A percentile compares a stretch with the other conserved stretches of the same genome.
Conservation (phyloP, 2,329 filamentous ascomycete species). For the Apiospora saccharicola region DNA sequence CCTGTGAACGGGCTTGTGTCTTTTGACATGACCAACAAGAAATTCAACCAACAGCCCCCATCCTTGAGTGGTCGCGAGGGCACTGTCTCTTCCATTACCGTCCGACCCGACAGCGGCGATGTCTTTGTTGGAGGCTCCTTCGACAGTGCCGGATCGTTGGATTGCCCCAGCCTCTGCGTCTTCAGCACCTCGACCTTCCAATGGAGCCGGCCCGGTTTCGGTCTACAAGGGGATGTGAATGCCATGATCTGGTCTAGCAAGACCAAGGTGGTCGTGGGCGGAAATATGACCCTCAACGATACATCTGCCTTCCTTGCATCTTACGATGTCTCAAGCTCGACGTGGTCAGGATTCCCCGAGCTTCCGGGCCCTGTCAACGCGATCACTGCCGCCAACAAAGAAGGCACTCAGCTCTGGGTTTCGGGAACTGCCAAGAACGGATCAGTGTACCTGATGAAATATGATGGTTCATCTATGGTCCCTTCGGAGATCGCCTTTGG, state of each 20-base stretch:
- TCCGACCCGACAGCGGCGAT: slow-evolving; percentile 73
- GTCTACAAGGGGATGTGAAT: slow-evolving; percentile 74
- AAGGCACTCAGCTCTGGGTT: slow-evolving; percentile 81
- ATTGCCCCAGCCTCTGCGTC: slow-evolving; percentile 82
- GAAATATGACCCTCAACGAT: slow-evolving; percentile 74
- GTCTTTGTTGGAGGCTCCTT: slow-evolving; percentile 91
- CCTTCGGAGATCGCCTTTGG: slow-evolving; percentile 70
- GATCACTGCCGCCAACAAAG: slow-evolving; percentile 75
- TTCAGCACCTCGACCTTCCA: slow-evolving; percentile 75
- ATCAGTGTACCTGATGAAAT: slow-evolving; percentile 82
- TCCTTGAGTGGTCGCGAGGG: slow-evolving; percentile 73
- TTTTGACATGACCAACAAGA: slow-evolving; percentile 74
- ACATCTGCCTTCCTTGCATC: slow-evolving; percentile 72
- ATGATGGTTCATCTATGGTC: slow-evolving; percentile 75
- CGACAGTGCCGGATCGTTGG: slow-evolving; percentile 80
- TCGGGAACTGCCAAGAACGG: slow-evolving; percentile 73
- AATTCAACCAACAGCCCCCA: slow-evolving; percentile 76
- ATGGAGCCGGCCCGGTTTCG: slow-evolving; percentile 82
- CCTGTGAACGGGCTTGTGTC: slow-evolving; percentile 77
- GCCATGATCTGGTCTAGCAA: slow-evolving; percentile 79
- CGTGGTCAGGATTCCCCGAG: slow-evolving; percentile 70
- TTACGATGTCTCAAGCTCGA: slow-evolving; percentile 73
- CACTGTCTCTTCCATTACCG: slow-evolving; percentile 78
- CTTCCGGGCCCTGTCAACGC: slow-evolving; percentile 84
- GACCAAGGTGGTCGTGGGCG: slow-evolving; percentile 77